Base-by-base conservation (phyloP, 768 basidiomycete species). In the Lyophyllum semitale region DNA sequence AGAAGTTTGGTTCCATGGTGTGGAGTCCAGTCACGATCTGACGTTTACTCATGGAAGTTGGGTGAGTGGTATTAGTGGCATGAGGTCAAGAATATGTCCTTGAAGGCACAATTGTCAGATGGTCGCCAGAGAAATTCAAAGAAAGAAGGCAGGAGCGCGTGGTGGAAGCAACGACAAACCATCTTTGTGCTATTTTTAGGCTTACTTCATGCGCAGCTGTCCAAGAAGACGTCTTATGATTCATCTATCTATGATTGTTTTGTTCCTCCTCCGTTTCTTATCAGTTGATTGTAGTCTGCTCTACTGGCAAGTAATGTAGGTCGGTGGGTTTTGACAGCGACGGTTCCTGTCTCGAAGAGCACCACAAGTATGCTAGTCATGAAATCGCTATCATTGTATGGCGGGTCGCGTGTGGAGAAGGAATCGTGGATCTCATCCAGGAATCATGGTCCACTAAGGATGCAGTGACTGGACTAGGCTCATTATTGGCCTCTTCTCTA, bases 61-160 rank as follows among this genome's bases (percentile, higher is more conserved):
- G 22, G n/a, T 42, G 38, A 49, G 43, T 38, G 35, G 22, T 29
- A 6, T 9, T 15, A 13, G 22, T 23, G 30, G 42, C 58, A 59
- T 59, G 50, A 48, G 58, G 23, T 22, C 17, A 26, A 32, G 20
- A 11, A 11, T 40, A 26, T 44, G 50, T 40, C 2, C 25, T 30
- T 32, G 37, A 30, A 41, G 44, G 18, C 20, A 25, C 7, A 43
- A 48, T 27, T 48, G 51, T 26, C 45, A 8, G 38, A 41, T 52
- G 9, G 35, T 52, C 48, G 32, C 56, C 45, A 9, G 23, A 15
- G 17, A 27, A 47, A 47, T 25, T 6, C 23, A 25, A n/a, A 13
- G 23, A 35, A 43, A 54, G 46, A 48, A 56, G 48, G 42, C 42
- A 51, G 49, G 27, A 57, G 40, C 53, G 55, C 55, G 43, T 60